Evolutionary conservation across 225 moss, liverwort and hornwort genomes (phyloP), one percentile per base, ranked within the genome.

Genomic region (Sphagnum contortum): DNA sequence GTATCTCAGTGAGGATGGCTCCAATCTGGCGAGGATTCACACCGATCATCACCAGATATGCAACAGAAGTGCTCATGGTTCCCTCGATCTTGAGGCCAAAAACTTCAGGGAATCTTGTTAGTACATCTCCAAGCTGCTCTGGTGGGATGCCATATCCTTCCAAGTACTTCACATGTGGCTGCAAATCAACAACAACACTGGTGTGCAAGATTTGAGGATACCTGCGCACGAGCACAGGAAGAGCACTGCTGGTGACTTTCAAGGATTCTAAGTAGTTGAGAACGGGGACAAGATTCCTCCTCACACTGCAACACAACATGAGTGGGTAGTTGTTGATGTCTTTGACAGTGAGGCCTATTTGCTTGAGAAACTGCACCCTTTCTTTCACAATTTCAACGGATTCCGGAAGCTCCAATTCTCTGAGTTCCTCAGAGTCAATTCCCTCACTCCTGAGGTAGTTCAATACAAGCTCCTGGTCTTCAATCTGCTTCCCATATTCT

Each of bases 71-170:
- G 82, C 90, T 90, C 81, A 93, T 93, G 44, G 92, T 93, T 59
- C 92, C 92, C 74, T 93, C 92, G 48, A 93, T 90, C 73, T 86
- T 93, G 64, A 90, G 88, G 55, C 92, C 90, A 49, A 93, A 77
- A 52, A 93, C 75, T 72, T 90, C 86, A 4, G 92, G 92, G 60
- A 73, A 90, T 47, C 90, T 77, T 47, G 90, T 88, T 64, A 93
- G 75, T 14, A 90, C 92, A 64, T 73, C 84, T 13, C 92, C 90
- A 45, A 93, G 76, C 63, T 86, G 76, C 5, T 77, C 80, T 45
- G 79, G 76, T 3, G 71, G 73, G 57, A 93, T 86, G 70, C 92
- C 92, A 51, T 89, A 70, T 53, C 92, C 92, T 66, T 86, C 53
- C 9, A 93, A 68, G 58, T 89, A 93, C 12, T 76, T 69, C 3